These are phyloP conservation scores for Malassezia nana DNA, from an alignment of 1,284 basidiomycete genomes.

Conservation along the genomic window DNA sequence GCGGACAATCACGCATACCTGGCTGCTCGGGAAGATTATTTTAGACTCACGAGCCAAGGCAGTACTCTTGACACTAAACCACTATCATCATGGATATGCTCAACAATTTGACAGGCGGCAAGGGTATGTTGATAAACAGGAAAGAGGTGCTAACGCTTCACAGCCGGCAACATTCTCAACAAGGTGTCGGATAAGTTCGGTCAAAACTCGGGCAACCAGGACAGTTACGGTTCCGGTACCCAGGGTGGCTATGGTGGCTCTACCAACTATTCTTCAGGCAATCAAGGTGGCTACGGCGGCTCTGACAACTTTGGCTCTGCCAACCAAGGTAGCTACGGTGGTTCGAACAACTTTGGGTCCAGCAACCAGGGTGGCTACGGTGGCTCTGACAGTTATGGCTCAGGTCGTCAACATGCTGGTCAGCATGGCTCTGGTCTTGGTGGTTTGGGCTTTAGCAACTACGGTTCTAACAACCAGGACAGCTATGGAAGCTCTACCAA, in stretches of 20 bases:
- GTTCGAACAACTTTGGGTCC: neutral
- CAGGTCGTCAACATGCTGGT: neutral
- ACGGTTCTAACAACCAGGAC: conserved; percentile 6
- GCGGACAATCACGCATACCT: neutral
- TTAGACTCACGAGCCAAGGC: neutral
- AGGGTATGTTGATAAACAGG: neutral
- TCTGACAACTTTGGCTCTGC: conserved; percentile 13
- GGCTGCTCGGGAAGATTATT: neutral
- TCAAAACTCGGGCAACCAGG: neutral
- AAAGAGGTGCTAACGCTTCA: neutral
- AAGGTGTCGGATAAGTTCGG: conserved; percentile 13
- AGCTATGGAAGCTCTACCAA: conserved; percentile 14
- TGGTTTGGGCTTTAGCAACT: neutral
- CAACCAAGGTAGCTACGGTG: neutral
- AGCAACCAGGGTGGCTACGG: conserved; percentile 6
- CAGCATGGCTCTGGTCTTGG: neutral
- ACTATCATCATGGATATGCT: conserved; percentile 9
- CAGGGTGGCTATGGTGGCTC: conserved; percentile 12
- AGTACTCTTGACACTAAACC: neutral
- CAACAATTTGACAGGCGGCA: conserved; percentile 16
- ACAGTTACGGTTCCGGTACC: neutral
- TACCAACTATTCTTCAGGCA: neutral
- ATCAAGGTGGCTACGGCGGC: conserved; percentile 3
- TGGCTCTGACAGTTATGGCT: conserved; percentile 14
- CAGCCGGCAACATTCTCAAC: conserved; percentile 12